These are phyloP conservation scores for Ophidiomyces ophidiicola DNA, from an alignment of 2,329 filamentous ascomycete species.

Conservation along the genomic window DNA sequence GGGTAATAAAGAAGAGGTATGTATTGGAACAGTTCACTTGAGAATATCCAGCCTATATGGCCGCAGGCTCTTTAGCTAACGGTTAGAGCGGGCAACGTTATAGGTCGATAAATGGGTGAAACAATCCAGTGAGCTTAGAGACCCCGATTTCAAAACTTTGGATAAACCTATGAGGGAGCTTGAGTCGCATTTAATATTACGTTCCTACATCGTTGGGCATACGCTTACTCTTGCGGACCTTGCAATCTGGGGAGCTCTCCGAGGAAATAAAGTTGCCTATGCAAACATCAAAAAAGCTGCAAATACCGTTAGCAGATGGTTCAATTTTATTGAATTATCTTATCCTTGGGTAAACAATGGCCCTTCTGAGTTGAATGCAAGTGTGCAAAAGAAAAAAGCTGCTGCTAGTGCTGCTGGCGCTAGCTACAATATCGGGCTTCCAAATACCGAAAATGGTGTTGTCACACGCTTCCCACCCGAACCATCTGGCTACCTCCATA, in stretches of 20 bases:
- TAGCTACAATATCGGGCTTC: slow-evolving; percentile 23
- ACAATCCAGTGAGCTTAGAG: slow-evolving; percentile 12
- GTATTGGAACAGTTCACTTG: neutral
- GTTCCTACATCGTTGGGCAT: slow-evolving; percentile 17
- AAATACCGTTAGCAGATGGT: slow-evolving; percentile 16
- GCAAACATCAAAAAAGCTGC: slow-evolving; percentile 11
- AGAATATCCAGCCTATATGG: neutral
- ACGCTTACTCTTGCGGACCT: slow-evolving; percentile 17
- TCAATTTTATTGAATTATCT: slow-evolving; percentile 17
- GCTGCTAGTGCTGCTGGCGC: slow-evolving; percentile 18
- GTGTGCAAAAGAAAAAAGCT: slow-evolving; percentile 16
- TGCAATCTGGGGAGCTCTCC: slow-evolving; percentile 17
- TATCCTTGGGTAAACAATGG: slow-evolving; percentile 18
- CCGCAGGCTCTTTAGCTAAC: neutral
- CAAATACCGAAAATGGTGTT: slow-evolving; percentile 22
- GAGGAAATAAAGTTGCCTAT: slow-evolving; percentile 17
- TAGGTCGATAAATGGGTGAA: slow-evolving; percentile 18
- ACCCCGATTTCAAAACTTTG: slow-evolving; percentile 16
- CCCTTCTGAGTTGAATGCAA: slow-evolving; percentile 15
- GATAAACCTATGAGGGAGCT: slow-evolving; percentile 18
- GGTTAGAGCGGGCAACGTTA: neutral
- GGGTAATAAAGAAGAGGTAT: slow-evolving; percentile 15
- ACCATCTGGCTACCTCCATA: slow-evolving; percentile 28
- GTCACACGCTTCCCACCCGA: slow-evolving; percentile 29
- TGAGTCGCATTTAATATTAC: slow-evolving; percentile 17